A percentile compares a stretch with the other conserved stretches of the same genome.
Evolutionary conservation across 2,329 filamentous ascomycete species (phyloP).

Genomic region (Amphichorda felina): DNA sequence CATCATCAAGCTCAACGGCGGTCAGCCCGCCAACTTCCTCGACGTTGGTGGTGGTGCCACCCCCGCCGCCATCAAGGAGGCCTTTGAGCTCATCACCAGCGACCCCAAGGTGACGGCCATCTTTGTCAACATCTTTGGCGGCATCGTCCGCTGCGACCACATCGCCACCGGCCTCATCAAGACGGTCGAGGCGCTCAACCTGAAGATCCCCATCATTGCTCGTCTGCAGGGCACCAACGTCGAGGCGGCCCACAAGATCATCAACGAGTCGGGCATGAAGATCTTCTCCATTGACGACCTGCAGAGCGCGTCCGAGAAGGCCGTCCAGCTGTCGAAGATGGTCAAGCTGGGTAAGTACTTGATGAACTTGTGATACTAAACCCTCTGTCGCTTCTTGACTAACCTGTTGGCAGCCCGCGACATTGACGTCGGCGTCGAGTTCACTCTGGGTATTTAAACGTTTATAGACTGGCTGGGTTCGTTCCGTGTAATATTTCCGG

Average conservation of each 20-base stretch:
- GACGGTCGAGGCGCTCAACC: slow-evolving; percentile 87
- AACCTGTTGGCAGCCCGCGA: slow-evolving; percentile 86
- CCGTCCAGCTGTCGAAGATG: slow-evolving; percentile 97
- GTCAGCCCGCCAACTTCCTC: slow-evolving; percentile 93
- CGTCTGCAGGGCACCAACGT: slow-evolving; percentile 98
- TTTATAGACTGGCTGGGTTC: slow-evolving; percentile 3
- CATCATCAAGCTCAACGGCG: slow-evolving; percentile 99
- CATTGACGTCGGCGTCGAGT: slow-evolving; percentile 94
- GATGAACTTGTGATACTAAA: too few species aligned
- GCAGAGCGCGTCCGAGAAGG: slow-evolving; percentile 93
- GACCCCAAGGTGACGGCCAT: slow-evolving; percentile 97
- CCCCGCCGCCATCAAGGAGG: slow-evolving; percentile 89
- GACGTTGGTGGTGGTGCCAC: slow-evolving; percentile 97
- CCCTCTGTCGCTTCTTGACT: background rate
- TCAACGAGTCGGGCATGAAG: slow-evolving; percentile 97
- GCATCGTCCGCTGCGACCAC: slow-evolving; percentile 94
- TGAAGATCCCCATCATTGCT: slow-evolving; percentile 93
- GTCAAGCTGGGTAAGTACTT: slow-evolving; percentile 83
- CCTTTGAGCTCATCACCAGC: slow-evolving; percentile 97
- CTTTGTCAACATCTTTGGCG: slow-evolving; percentile 99
- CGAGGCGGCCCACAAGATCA: slow-evolving; percentile 81
- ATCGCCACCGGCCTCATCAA: slow-evolving; percentile 94
- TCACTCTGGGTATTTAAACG: slow-evolving; percentile 80
- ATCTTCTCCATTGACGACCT: slow-evolving; percentile 99
- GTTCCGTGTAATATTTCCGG: slow-evolving; percentile 6